Base-by-base conservation (phyloP, 805 yeast species). In the Yueomyces sp. region DNA sequence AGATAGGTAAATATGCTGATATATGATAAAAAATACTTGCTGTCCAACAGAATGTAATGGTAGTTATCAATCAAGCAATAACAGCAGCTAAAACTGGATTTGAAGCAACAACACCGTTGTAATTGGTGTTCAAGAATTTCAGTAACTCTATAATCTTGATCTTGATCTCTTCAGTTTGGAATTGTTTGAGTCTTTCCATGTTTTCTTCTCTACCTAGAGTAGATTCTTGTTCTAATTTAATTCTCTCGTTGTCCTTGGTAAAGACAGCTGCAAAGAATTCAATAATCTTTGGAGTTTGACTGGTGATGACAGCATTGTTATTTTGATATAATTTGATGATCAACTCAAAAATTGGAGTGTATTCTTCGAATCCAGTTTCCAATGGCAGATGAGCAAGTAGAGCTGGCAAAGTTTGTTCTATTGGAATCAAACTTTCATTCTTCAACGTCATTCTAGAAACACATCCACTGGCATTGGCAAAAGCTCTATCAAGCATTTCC, bases 391-490 rank as follows among this genome's bases (percentile, higher is more conserved):
- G 90, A 42, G 72, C 66, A 48, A 88, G 67, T 56, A 92, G 70
- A 28, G 72, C 74, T 41, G 95, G 94, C 27, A 83, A 68, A 38
- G 90, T 76, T 44, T 78, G 87, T 47, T 73, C 77, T 51, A 86
- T 65, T 47, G 96, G 96, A 52, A 88, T 78, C 36, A 81, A 73
- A 36, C 65, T 66, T 54, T 76, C 78, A 61, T 83, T 74, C 59
- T 81, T 80, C 62, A 85, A 68, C 11, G 84, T 75, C 84, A 92
- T 73, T 66, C 98, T 79, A 19, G 95, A 88, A 45, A 88, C 95
- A 74, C 97, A 92, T 39, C 98, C 98, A 63, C 92, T 82, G 4
- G 95, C 95, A 63, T 92, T 92, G 47, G 97, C 96, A 52, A 76
- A 77, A 4, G 94, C 78, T 68, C 95, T 75, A 66, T 81, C 80